A percentile compares a stretch with the other conserved stretches of the same genome.
phyloP scores from a whole-genome alignment of 805 yeast genomes.

The Starmera dryadoides region DNA sequence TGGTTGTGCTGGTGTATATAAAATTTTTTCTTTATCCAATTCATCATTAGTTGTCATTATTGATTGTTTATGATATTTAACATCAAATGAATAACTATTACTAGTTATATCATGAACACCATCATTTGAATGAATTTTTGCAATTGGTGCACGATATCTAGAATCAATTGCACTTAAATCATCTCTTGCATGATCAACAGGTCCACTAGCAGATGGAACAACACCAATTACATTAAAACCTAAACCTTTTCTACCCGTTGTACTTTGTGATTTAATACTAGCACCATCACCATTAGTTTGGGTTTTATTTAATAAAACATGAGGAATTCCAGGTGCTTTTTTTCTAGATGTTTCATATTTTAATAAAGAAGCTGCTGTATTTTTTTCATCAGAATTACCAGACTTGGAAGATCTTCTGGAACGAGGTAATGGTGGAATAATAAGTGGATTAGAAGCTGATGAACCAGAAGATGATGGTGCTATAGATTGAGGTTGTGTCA shows the following conservation, averaged over 20 bases:
- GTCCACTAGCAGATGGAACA: background rate
- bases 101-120: background rate
- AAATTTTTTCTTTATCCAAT: too few species aligned
- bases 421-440: too few species aligned
- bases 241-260: background rate
- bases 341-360: slow-evolving; percentile 17
- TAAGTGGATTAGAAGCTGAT: too few species aligned
- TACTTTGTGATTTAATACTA: background rate
- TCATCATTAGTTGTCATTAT: too few species aligned
- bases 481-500: background rate
- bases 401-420: too few species aligned
- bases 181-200: background rate
- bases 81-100: too few species aligned
- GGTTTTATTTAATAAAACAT: slow-evolving; percentile 5
- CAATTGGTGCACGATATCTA: background rate
- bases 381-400: background rate
- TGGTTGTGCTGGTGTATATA: too few species aligned
- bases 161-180: background rate
- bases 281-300: background rate
- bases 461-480: too few species aligned
- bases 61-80: too few species aligned
- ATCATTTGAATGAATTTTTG: background rate
- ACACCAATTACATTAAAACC: slow-evolving; percentile 3
- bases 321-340: slow-evolving; percentile 16
- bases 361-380: slow-evolving; percentile 5